Percentiles rank a stretch among this genome's conserved stretches.
These are phyloP conservation scores for Gardenia jasminoides DNA, from an alignment of 257 asterid species.

Conservation along the genomic window DNA sequence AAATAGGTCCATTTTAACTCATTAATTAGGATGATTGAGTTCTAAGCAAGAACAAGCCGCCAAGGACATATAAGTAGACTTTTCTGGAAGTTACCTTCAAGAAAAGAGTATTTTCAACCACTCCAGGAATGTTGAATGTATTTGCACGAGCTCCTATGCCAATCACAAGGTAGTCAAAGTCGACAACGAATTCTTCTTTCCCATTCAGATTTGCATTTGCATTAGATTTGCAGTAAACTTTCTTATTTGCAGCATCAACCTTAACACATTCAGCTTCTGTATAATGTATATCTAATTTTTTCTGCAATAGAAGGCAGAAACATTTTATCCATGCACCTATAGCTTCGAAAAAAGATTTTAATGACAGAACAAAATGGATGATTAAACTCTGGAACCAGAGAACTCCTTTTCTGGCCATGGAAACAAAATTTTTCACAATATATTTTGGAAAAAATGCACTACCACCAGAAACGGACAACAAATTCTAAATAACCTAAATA, in stretches of 20 bases:
- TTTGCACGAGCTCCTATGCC: slow-evolving; percentile 84
- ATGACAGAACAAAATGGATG: not conserved
- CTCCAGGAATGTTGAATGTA: slow-evolving; percentile 97
- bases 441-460: not conserved
- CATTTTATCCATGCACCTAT: not conserved
- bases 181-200: slow-evolving; percentile 74
- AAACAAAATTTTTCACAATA: not conserved
- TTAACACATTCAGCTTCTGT: slow-evolving; percentile 91
- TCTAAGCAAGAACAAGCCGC: not conserved
- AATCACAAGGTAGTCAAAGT: slow-evolving; percentile 92
- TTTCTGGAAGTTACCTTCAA: slow-evolving; percentile 58
- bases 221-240: slow-evolving; percentile 79
- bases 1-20: not conserved
- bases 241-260: slow-evolving; percentile 68
- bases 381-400: not conserved
- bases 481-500: not conserved
- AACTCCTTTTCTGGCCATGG: not conserved
- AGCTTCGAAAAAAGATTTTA: not conserved
- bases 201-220: slow-evolving; percentile 41
- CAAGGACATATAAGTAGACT: not conserved
- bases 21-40: not conserved
- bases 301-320: slow-evolving; percentile 47
- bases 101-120: slow-evolving; percentile 83
- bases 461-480: not conserved
- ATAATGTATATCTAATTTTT: slow-evolving; percentile 51